Evolutionary conservation across 1,284 basidiomycete species (phyloP), one percentile per base, ranked within the genome.

Genomic region (Rhodotorula sp.): DNA sequence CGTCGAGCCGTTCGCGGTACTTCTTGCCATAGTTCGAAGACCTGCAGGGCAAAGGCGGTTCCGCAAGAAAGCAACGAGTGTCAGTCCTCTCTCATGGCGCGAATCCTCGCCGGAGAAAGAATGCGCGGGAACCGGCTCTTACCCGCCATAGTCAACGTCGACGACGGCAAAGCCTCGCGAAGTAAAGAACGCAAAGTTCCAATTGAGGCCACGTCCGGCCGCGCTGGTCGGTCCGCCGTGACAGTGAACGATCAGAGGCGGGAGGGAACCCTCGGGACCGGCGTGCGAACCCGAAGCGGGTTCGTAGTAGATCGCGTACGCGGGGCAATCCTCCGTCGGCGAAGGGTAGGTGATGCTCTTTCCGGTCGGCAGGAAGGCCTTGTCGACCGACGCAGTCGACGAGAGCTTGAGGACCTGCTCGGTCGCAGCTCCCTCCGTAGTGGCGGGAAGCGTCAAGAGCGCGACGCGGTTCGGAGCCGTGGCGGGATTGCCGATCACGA

Each of bases 151-250:
- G 56, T 69, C 61, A 55, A 71, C 69, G 24, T 64, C 87, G 69
- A 71, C 70, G 82, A 73, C 88, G 14, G 83, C 87, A 82, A 80
- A 89, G 26, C 88, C 88, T 6, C 88, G 83, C n/a, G 84, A 85
- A 0, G 88, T 89, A 73, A 85, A 91, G 76, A 84, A 90, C 70
- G 87, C 87, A 60, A 81, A 83, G n/a, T 81, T 79, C 67, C 79
- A 71, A 37, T 68, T 71, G 44, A 91, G 78, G 0, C 83, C 84
- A 64, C 86, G 84, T 1, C 73, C 56, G 0, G 83, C 80, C 6
- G 82, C 76, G 1, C 74, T 75, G 0, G 88, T 90, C 0, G 89
- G 89, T 0, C 89, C 89, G 6, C 89, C 89, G 73, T 91, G 89
- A 1, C 85, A 83, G 55, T 82, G 79, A 12, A 89, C 81, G 22